phyloP scores from a whole-genome alignment of 306 rosid species.

The Fragaria nilgerrensis region DNA sequence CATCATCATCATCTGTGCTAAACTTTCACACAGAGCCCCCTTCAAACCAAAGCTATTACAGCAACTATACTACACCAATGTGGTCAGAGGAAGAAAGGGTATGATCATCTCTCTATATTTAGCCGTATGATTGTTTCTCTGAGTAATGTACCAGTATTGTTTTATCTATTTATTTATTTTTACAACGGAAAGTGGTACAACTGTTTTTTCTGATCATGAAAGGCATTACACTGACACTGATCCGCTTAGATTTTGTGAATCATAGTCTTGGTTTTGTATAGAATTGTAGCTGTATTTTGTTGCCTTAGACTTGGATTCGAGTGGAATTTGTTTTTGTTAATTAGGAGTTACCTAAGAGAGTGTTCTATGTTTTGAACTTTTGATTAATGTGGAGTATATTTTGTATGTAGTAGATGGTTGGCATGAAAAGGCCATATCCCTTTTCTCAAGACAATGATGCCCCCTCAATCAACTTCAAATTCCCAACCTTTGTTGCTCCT shows the following conservation, averaged over 20 bases:
- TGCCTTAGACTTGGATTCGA: background rate
- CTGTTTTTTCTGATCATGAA: background rate
- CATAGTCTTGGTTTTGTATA: background rate
- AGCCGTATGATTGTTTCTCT: background rate
- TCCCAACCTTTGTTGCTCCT: slow-evolving; percentile 38
- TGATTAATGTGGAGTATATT: slow-evolving; percentile 3
- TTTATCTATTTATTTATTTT: too few relatives aligned
- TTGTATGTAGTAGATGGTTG: slow-evolving; percentile 40
- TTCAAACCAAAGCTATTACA: slow-evolving; percentile 85
- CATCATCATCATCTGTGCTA: slow-evolving; percentile 41
- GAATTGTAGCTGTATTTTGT: background rate
- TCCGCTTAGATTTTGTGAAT: background rate
- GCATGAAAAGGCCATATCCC: slow-evolving; percentile 69
- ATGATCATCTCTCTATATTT: slow-evolving; percentile 14
- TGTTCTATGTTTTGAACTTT: background rate
- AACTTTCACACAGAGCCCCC: slow-evolving; percentile 82
- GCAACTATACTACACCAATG: slow-evolving; percentile 29
- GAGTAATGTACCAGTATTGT: background rate
- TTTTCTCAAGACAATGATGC: slow-evolving; percentile 43
- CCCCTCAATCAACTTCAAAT: slow-evolving; percentile 40
- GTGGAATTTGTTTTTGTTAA: background rate
- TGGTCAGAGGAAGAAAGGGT: slow-evolving; percentile 56
- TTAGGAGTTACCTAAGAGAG: background rate
- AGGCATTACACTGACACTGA: background rate
- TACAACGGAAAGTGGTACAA: background rate